Evolutionary conservation across 768 basidiomycete species (phyloP).

Genomic region (Rhizopogon roseolus): DNA sequence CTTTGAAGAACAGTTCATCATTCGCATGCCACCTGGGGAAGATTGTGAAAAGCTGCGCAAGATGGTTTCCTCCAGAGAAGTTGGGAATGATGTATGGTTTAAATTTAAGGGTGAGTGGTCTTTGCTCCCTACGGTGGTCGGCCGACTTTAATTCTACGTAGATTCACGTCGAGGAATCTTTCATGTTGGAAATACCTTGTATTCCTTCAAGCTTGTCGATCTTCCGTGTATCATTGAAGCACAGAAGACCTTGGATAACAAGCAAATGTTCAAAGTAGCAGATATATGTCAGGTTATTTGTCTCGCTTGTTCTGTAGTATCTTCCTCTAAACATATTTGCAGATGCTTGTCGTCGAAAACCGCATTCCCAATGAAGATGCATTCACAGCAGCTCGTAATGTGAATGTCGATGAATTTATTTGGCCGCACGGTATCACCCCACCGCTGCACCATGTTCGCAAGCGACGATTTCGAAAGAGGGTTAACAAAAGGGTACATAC

Average conservation of each 20-base stretch:
- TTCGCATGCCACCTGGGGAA: conserved; percentile 82
- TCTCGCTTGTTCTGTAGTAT: conserved; percentile 6
- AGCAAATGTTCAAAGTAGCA: conserved; percentile 97
- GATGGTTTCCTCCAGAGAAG: conserved; percentile 75
- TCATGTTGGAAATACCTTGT: conserved; percentile 74
- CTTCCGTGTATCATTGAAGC: conserved; percentile 91
- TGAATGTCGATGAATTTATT: conserved; percentile 93
- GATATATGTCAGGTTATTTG: conserved; percentile 89
- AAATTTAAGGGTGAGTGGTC: conserved; percentile 81
- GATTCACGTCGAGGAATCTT: conserved; percentile 91
- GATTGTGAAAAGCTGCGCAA: conserved; percentile 77
- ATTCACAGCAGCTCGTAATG: conserved; percentile 54
- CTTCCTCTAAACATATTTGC: conserved; percentile 9
- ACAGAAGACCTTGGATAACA: conserved; percentile 93
- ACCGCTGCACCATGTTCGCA: conserved; percentile 84
- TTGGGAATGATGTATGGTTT: conserved; percentile 88
- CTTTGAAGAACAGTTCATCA: conserved; percentile 96
- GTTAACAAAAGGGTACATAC: conserved; percentile 76
- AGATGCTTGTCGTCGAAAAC: conserved; percentile 93
- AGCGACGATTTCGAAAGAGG: conserved; percentile 88
- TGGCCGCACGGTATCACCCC: conserved; percentile 97
- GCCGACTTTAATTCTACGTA: conserved; percentile 22
- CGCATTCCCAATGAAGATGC: conserved; percentile 68
- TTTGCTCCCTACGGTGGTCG: not conserved
- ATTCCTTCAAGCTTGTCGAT: conserved; percentile 93